Conservation (phyloP, 1,284 basidiomycete genomes). For the Xerocomus amazonicus region DNA sequence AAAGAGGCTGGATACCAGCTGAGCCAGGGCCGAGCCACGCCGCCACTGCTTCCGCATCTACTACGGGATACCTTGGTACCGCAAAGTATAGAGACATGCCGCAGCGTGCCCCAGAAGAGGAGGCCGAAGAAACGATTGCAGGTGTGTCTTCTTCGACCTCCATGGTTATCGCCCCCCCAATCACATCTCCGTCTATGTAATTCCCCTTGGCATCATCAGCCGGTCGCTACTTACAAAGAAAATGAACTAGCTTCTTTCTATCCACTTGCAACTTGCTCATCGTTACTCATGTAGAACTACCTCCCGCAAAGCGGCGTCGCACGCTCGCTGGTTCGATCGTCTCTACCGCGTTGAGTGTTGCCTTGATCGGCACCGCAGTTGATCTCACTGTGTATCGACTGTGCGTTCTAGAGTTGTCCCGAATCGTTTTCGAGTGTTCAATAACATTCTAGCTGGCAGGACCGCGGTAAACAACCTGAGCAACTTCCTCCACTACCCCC, state of each 20-base stretch:
- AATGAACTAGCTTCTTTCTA: constrained; percentile 3
- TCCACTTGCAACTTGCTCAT: constrained; percentile 33
- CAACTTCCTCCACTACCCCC: constrained; percentile 52
- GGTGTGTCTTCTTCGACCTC: constrained; percentile 38
- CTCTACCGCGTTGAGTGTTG: constrained; percentile 74
- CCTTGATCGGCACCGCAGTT: constrained; percentile 76
- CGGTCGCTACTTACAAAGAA: constrained; percentile 7
- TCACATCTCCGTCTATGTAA: constrained; percentile 24
- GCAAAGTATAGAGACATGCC: constrained; percentile 57
- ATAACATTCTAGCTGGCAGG: constrained; percentile 48
- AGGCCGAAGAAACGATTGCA: constrained; percentile 45
- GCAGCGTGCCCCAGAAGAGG: constrained; percentile 32
- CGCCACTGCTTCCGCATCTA: constrained; percentile 47
- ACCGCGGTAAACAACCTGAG: constrained; percentile 56
- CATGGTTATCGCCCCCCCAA: not conserved
- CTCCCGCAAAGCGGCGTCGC: constrained; percentile 55
- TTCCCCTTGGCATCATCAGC: constrained; percentile 16
- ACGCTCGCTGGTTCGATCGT: constrained; percentile 75
- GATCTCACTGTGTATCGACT: constrained; percentile 78
- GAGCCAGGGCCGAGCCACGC: constrained; percentile 52
- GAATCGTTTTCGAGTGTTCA: constrained; percentile 1
- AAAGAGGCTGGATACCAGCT: constrained; percentile 69
- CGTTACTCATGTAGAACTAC: constrained; percentile 48
- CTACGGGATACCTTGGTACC: constrained; percentile 61
- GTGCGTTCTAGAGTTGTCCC: constrained; percentile 43